These are phyloP conservation scores for Austroboletus festivus DNA, from an alignment of 768 basidiomycete species.

Conservation along the genomic window DNA sequence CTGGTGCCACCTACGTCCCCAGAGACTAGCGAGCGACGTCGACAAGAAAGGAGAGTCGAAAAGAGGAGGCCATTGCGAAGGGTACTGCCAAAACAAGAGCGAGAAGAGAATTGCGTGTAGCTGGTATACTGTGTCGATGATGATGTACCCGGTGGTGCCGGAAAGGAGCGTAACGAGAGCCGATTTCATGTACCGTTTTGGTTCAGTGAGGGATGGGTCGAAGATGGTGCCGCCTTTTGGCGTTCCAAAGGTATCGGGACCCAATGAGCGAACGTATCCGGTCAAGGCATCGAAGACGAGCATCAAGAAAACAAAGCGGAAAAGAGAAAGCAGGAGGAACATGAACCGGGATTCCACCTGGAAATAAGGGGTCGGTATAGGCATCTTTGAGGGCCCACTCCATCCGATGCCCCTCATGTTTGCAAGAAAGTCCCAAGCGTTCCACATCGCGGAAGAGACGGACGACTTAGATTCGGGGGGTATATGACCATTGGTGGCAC, in stretches of 20 bases:
- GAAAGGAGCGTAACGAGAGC: slow-evolving; percentile 40
- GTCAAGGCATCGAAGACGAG: slow-evolving; percentile 5
- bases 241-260: slow-evolving; percentile 38
- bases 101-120: slow-evolving; percentile 42
- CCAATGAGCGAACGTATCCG: slow-evolving; percentile 22
- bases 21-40: slow-evolving; percentile 59
- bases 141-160: slow-evolving; percentile 43
- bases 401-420: slow-evolving; percentile 31
- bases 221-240: slow-evolving; percentile 37
- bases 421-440: slow-evolving; percentile 24
- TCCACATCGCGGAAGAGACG: slow-evolving; percentile 21
- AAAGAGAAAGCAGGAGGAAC: slow-evolving; percentile 17
- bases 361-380: slow-evolving; percentile 12
- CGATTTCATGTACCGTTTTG: slow-evolving; percentile 42
- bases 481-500: not conserved
- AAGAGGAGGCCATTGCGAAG: slow-evolving; percentile 59
- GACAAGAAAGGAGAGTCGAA: slow-evolving; percentile 56
- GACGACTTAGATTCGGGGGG: not conserved
- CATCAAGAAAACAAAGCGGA: slow-evolving; percentile 4
- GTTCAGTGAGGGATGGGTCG: slow-evolving; percentile 29
- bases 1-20: slow-evolving; percentile 70
- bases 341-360: slow-evolving; percentile 17
- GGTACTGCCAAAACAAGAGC: slow-evolving; percentile 45
- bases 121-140: slow-evolving; percentile 44
- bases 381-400: slow-evolving; percentile 13